A percentile compares a stretch with the other conserved stretches of the same genome.
These are phyloP conservation scores for Solanum gracilifrons DNA, from an alignment of 257 asterid genomes.

Conservation along the genomic window DNA sequence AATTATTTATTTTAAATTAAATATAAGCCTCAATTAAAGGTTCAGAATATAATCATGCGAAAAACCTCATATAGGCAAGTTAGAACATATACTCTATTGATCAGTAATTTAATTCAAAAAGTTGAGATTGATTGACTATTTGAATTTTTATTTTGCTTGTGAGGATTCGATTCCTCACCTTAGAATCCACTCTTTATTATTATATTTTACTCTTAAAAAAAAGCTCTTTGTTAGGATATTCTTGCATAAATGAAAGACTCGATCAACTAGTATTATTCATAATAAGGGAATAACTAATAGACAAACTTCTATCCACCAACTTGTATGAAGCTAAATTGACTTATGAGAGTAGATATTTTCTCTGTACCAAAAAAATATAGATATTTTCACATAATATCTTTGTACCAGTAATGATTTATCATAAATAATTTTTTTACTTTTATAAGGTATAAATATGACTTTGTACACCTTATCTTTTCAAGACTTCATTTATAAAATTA, in stretches of 20 bases:
- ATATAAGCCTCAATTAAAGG: not conserved
- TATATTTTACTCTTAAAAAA: too few species aligned
- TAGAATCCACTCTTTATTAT: not conserved
- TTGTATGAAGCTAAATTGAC: not conserved
- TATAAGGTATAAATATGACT: fast-evolving
- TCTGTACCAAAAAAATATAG: not conserved
- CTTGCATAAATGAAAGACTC: not conserved
- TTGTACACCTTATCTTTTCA: not conserved
- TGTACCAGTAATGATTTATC: not conserved
- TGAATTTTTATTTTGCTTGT: not conserved
- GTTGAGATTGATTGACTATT: not conserved
- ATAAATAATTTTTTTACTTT: fast-evolving
- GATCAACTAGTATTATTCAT: not conserved
- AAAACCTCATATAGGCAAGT: not conserved
- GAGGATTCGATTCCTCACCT: too few species aligned
- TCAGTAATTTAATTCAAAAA: not conserved
- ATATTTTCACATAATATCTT: not conserved
- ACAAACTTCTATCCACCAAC: not conserved
- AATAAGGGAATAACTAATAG: not conserved
- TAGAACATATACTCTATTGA: not conserved
- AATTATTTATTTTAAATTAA: not conserved
- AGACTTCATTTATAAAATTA: not conserved
- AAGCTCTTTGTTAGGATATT: not conserved
- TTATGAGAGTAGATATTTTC: not conserved
- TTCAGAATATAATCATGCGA: too few species aligned